A percentile compares a stretch with the other conserved stretches of the same genome.
Conservation (phyloP, 345 rosid species). For the Citrus glauca region DNA sequence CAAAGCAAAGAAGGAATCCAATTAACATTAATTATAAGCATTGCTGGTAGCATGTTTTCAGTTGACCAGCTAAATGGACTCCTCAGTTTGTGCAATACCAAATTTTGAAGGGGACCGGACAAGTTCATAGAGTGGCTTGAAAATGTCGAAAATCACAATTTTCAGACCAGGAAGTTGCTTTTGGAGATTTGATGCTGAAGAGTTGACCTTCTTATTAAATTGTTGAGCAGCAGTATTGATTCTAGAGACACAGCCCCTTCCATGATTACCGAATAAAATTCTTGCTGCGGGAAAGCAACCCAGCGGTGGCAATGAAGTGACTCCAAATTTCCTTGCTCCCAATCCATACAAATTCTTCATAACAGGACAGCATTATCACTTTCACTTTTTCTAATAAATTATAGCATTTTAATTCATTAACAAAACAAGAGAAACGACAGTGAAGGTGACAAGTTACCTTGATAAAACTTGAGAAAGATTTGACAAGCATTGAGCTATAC, state of each 20-base stretch:
- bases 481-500: constrained; percentile 58
- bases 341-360: constrained; percentile 51
- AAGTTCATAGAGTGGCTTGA: constrained; percentile 57
- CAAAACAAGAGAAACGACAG: background rate
- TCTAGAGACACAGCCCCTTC: constrained; percentile 60
- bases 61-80: background rate
- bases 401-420: background rate
- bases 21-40: background rate
- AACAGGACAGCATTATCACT: background rate
- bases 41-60: background rate
- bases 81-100: constrained; percentile 31
- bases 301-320: constrained; percentile 82
- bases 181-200: constrained; percentile 53
- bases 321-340: constrained; percentile 89
- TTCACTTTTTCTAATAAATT: background rate
- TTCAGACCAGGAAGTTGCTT: constrained; percentile 70
- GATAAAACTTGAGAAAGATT: constrained; percentile 49
- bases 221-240: constrained; percentile 68
- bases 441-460: constrained; percentile 29
- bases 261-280: constrained; percentile 64
- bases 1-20: background rate
- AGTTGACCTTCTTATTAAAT: constrained; percentile 68
- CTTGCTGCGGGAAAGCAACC: constrained; percentile 87
- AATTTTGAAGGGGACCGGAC: constrained; percentile 52
- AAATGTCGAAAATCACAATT: constrained; percentile 83